phyloP scores from a whole-genome alignment of 345 rosid genomes.

The thale cress (Arabidopsis thaliana) region TAIR10.1 NC_003074.8:20634001-20634500 shows the following conservation, averaged over 20 bases:
- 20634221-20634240: slow-evolving; percentile 36
- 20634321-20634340: slow-evolving; percentile 24
- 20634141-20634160: neutral
- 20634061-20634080: slow-evolving; percentile 15
- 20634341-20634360: neutral
- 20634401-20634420: neutral
- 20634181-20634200: neutral
- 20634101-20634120: neutral
- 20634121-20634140: neutral
- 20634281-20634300: neutral
- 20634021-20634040: neutral
- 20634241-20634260: neutral
- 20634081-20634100: slow-evolving; percentile 18
- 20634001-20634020: slow-evolving; percentile 3
- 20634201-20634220: slow-evolving; percentile 34
- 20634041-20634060: neutral
- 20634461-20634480: neutral
- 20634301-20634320: slow-evolving; percentile 19
- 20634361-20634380: neutral
- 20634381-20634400: neutral
- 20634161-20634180: slow-evolving; percentile 39
- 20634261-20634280: neutral
- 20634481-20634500: neutral
- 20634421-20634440: neutral
- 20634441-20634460: slow-evolving; percentile 8